These are phyloP conservation scores for Pichia sp. DNA, from an alignment of 1,139 yeast species.

Conservation along the genomic window DNA sequence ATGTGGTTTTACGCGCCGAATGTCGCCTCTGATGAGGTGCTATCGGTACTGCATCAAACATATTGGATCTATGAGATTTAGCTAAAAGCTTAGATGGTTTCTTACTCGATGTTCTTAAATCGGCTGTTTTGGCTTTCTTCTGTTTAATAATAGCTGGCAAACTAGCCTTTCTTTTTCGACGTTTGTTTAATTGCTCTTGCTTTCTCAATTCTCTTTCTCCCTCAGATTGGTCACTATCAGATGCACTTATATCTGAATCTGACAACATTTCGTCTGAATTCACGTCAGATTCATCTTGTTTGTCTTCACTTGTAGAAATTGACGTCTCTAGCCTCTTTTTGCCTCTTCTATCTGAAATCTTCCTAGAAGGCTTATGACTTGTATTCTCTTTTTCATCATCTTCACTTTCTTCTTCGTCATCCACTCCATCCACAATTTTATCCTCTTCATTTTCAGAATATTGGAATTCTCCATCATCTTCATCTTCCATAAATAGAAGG, in stretches of 20 bases:
- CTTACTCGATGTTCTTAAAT: slow-evolving; percentile 28
- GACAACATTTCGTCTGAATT: slow-evolving; percentile 40
- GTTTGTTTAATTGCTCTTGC: slow-evolving; percentile 45
- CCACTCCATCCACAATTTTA: too few relatives aligned
- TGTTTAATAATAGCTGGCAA: slow-evolving; percentile 25
- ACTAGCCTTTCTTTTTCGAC: slow-evolving; percentile 35
- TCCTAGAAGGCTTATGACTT: too few relatives aligned
- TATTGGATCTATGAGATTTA: not conserved
- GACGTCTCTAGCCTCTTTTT: not conserved
- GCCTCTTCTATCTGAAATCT: not conserved
- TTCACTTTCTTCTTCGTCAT: too few relatives aligned
- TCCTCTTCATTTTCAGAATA: slow-evolving; percentile 27
- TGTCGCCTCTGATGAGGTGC: slow-evolving; percentile 56
- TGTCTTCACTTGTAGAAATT: not conserved
- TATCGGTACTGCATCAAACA: slow-evolving; percentile 34
- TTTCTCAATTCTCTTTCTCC: slow-evolving; percentile 63
- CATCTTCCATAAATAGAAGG: slow-evolving; percentile 79
- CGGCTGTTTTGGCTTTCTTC: slow-evolving; percentile 14
- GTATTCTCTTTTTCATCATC: slow-evolving; percentile 25
- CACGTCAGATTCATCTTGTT: slow-evolving; percentile 19
- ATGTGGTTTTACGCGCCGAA: slow-evolving; percentile 75
- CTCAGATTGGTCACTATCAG: slow-evolving; percentile 51
- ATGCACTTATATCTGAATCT: slow-evolving; percentile 38
- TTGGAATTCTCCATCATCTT: slow-evolving; percentile 72
- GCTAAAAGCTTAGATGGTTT: slow-evolving; percentile 14